A percentile compares a stretch with the other conserved stretches of the same genome.
Conservation (phyloP, 768 basidiomycete species). For the Saitozyma sp. region DNA sequence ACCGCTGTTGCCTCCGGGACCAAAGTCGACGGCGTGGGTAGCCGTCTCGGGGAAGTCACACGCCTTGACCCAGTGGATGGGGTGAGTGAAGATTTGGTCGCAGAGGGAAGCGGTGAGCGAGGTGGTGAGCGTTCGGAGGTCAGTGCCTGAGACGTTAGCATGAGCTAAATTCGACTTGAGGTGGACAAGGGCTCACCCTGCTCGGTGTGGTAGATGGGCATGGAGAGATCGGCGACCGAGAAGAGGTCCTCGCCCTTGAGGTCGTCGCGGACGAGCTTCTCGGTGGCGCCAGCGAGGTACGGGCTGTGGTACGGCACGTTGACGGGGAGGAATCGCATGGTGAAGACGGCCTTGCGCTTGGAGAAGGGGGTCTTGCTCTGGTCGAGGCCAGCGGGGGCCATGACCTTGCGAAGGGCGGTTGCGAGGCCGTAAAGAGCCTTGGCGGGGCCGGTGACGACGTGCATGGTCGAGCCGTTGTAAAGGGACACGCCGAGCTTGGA, state of each 20-base stretch:
- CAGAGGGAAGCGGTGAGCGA: slow-evolving; percentile 85
- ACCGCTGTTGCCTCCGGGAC: slow-evolving; percentile 89
- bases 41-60: slow-evolving; percentile 85
- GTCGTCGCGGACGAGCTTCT: slow-evolving; percentile 75
- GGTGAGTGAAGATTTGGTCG: slow-evolving; percentile 86
- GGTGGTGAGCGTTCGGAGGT: slow-evolving; percentile 68
- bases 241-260: slow-evolving; percentile 76
- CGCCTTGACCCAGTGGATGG: slow-evolving; percentile 90
- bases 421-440: slow-evolving; percentile 92
- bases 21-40: slow-evolving; percentile 95
- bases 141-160: slow-evolving; percentile 63
- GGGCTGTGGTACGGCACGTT: slow-evolving; percentile 93
- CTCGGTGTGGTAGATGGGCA: slow-evolving; percentile 90
- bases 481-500: slow-evolving; percentile 83
- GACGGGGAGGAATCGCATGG: slow-evolving; percentile 89
- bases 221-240: slow-evolving; percentile 63
- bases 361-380: slow-evolving; percentile 91
- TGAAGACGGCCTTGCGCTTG: slow-evolving; percentile 91
- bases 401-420: slow-evolving; percentile 82
- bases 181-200: slow-evolving; percentile 63
- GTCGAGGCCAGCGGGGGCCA: slow-evolving; percentile 80
- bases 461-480: slow-evolving; percentile 84
- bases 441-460: slow-evolving; percentile 89
- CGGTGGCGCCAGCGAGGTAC: slow-evolving; percentile 72
- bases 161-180: slow-evolving; percentile 2